Evolutionary conservation across 768 basidiomycete species (phyloP).

Genomic region (Neoboletus magnificus): DNA sequence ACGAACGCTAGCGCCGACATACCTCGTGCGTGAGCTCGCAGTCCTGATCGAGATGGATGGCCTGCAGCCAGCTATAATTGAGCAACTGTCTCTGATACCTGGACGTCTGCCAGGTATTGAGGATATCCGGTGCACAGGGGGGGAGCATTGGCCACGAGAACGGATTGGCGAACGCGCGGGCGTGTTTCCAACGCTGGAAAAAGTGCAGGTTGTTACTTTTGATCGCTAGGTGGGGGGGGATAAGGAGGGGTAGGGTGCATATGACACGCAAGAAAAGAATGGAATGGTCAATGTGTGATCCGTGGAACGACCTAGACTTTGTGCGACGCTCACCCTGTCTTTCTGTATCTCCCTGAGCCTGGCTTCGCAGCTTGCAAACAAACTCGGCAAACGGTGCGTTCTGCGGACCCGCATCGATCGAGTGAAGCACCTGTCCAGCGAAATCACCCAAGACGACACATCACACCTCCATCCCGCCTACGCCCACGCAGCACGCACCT

Average conservation of each 20-base stretch:
- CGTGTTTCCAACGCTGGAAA: slow-evolving; percentile 32
- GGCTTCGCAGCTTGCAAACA: slow-evolving; percentile 23
- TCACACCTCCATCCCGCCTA: neutral
- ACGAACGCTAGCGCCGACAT: neutral
- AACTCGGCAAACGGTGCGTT: slow-evolving; percentile 21
- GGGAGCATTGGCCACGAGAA: slow-evolving; percentile 35
- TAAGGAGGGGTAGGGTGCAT: neutral
- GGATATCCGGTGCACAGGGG: slow-evolving; percentile 22
- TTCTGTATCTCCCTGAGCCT: slow-evolving; percentile 25
- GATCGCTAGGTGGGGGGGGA: slow-evolving; percentile 2
- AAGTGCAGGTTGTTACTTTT: slow-evolving; percentile 25
- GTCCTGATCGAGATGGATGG: slow-evolving; percentile 27
- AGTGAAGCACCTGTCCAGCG: slow-evolving; percentile 19
- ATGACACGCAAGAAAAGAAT: neutral
- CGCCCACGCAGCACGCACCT: slow-evolving; percentile 16
- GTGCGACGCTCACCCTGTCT: slow-evolving; percentile 23
- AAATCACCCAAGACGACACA: neutral
- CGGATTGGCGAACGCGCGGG: slow-evolving; percentile 32
- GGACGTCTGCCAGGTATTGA: slow-evolving; percentile 24
- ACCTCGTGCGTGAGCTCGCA: slow-evolving; percentile 23
- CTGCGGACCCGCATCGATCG: slow-evolving; percentile 17
- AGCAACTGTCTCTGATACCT: slow-evolving; percentile 26
- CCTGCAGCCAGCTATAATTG: slow-evolving; percentile 31
- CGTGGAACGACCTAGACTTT: neutral
- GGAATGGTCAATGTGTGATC: neutral